Evolutionary conservation across 2,329 filamentous ascomycete species (phyloP).

Genomic region (Colletotrichum navitas): DNA sequence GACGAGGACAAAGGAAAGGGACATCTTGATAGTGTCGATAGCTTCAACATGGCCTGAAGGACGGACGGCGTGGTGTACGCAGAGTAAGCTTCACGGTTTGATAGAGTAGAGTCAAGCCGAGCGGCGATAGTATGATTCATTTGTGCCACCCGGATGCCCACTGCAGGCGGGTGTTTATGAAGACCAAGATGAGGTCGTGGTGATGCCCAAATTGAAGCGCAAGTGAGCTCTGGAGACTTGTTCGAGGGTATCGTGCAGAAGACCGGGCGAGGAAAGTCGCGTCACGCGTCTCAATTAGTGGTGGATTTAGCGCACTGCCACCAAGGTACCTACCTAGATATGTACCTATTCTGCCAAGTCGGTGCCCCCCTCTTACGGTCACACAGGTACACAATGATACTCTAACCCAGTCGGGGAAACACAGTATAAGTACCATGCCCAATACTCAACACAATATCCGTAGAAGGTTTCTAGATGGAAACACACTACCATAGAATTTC

Average conservation of each 20-base stretch:
- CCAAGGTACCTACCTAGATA: no score
- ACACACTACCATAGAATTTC: no score
- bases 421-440: no score
- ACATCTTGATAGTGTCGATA: conserved; percentile 58
- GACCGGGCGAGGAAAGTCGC: conserved; percentile 17
- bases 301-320: neutral
- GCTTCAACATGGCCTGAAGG: conserved; percentile 16
- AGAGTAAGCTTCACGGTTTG: neutral
- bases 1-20: conserved; percentile 76
- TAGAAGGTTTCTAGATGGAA: no score
- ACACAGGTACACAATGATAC: no score
- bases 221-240: neutral
- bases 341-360: no score
- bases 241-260: conserved; percentile 21
- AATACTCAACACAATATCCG: no score
- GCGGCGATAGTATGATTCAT: neutral
- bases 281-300: conserved; percentile 33
- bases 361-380: no score
- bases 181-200: neutral
- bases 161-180: neutral
- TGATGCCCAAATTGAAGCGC: conserved; percentile 18
- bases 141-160: neutral
- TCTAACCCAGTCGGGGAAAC: no score
- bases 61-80: no score
- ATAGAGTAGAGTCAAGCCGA: neutral